Evolutionary conservation across 768 basidiomycete species (phyloP), one percentile per base, ranked within the genome.

Genomic region (Phylloporus arenicola): DNA sequence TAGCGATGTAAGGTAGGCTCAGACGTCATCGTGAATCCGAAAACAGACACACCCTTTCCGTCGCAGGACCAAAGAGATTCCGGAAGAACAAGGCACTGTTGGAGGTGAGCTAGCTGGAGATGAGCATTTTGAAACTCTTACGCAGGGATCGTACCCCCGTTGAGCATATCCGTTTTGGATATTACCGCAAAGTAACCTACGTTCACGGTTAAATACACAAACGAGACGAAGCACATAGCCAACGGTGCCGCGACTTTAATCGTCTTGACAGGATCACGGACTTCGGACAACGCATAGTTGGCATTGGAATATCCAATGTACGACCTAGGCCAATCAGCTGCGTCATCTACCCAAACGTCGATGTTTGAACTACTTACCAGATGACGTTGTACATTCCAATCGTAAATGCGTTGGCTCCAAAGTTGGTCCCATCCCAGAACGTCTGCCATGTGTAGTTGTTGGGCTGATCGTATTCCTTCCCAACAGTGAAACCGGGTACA

Each of bases 151-250:
- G 78, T 72, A 3, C 79, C 74, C 34, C 84, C 82, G n/a, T 67
- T 70, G 1, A 85, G 61, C 37, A 90, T 87, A 53, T 88, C 84
- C 7, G 71, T 68, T 60, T 83, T 86, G 11, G 82, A 81, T 3
- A 89, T 82, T 4, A 81, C 88, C 0, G 83, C 79, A 58, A 86
- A 86, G 63, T 88, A 90, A 6, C 86, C 84, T 8, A 88, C 58
- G 55, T 87, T 87, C 47, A 85, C 78, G 11, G 78, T 69, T 29
- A 88, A 40, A 56, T 89, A 89, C 6, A 82, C 73, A 0, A 75
- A 54, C 0, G 79, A 73, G n/a, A 87, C 80, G 20, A 73, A 70
- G 7, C 72, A 45, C 73, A 88, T 77, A 0, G 84, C 85, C 3
- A 84, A 59, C 0, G 86, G 84, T 1, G 82, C 84, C 0, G 86